Base-by-base conservation (phyloP, 2,329 filamentous ascomycete species). In the Fusarium secorum region DNA sequence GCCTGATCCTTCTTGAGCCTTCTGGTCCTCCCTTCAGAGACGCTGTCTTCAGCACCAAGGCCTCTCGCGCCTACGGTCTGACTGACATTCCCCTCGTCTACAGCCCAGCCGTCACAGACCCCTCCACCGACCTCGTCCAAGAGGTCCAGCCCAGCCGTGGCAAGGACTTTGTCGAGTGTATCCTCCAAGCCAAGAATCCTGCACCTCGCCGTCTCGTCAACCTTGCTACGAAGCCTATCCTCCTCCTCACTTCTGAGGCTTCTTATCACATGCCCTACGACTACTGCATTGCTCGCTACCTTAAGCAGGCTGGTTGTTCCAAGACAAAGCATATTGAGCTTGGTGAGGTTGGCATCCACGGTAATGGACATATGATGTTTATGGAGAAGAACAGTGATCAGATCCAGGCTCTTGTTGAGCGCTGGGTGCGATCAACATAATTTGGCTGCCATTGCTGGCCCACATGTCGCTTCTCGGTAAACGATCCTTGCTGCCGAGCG, bases 71-170 rank as follows among this genome's bases (percentile, higher is more conserved):
- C 5, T 88, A 80, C 70, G 87, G 85, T 8, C 70, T 88, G 20
- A 81, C 85, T 5, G 81, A 85, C 49, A 81, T 85, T 24, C 82
- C 84, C 1, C 60, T 89, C 22, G 81, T 80, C 1, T 88, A 86
- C 71, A 76, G 75, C 3, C 85, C 85, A 4, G 72, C 80, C 1
- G 80, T 74, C 28, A 57, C 58, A 1, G 59, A 74, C 18, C 72
- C 72, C 5, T 36, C 35, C 7, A 64, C 56, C 4, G 72, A 74
- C 4, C 67, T 74, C 20, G 57, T 73, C 15, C 44, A 73, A 45
- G 20, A 64, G 18, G 60, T 58, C 7, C 58, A 66, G n/a, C 20
- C 57, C n/a, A 55, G 45, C 17, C 51, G 54, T 11, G 57, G 55
- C 6, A 2, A 62, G 11, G 52, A 45, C 17, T 71, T 56, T 3